Base-by-base conservation (phyloP, 352 stramenopile genomes). In the Globisporangium okanoganense region DNA sequence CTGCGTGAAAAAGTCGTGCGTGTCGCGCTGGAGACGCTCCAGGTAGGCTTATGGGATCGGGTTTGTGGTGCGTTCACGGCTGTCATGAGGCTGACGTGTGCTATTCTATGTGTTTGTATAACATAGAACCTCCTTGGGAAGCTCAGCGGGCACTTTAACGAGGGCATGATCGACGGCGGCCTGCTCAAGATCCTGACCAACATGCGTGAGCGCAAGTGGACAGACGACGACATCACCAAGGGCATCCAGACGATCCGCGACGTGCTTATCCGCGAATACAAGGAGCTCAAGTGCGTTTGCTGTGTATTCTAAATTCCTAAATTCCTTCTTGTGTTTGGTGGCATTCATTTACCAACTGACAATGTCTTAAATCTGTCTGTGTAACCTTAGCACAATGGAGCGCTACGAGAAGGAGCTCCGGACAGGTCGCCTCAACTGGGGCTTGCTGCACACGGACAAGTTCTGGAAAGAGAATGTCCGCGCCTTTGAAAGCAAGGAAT, bases 401-500 rank as follows among this genome's bases (percentile, higher is more conserved):
- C 88, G 96, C 10, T 99, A 98, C 70, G 91, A 97, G 65, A 97
- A 97, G 69, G 95, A 99, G 72, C 76, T 99, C 9, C 88, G 95
- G 61, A 97, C 92, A 29, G 96, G 96, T 12, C 81, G 92, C 45
- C 69, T 99, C 6, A 89, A 97, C 74, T 99, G 97, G 97, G 96
- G 97, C 29, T 81, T 97, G 31, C 81, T 97, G 18, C 97, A 99
- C 77, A 99, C 95, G 40, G 96, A 99, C 72, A 98, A 98, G 58
- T 99, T 99, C 72, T 99, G 97, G 94, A 97, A 97, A 64, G 96
- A 99, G 72, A 98, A 99, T 79, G 96, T 96, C 38, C 97, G 97
- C 72, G 92, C 94, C 63, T 96, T 99, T 64, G 96, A 99, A 70
- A 90, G 92, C 61, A 97, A 98, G 61, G 95, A 99, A 63, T 99